phyloP scores from a whole-genome alignment of 371 early-diverging fungal species.

The Smittium culicis region DNA sequence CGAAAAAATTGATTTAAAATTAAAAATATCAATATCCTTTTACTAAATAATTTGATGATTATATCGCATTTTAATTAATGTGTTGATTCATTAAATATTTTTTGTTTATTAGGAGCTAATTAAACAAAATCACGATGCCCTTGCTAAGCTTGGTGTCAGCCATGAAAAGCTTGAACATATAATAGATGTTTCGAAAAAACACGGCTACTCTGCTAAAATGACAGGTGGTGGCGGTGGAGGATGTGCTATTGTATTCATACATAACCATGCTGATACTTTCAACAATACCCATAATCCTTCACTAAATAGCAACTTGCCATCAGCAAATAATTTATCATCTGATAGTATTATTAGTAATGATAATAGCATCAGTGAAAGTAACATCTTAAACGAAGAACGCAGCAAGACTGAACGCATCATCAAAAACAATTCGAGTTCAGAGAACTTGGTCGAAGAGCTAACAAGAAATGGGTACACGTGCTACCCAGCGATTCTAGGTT shows the following conservation, averaged over 20 bases:
- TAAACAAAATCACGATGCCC: constrained; percentile 63
- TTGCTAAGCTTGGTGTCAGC: constrained; percentile 63
- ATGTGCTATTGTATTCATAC: constrained; percentile 63
- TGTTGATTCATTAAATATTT: neutral
- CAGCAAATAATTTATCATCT: too few species aligned
- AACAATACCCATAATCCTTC: neutral
- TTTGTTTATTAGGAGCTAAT: constrained; percentile 53
- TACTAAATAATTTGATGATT: too few species aligned
- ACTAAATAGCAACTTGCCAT: neutral
- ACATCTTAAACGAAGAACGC: too few species aligned
- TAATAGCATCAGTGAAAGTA: too few species aligned
- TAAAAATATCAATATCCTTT: too few species aligned
- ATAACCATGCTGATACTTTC: neutral
- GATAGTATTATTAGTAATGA: too few species aligned
- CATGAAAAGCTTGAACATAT: constrained; percentile 71
- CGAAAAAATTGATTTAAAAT: too few species aligned
- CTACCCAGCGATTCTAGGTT: constrained; percentile 6
- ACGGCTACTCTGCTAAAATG: constrained; percentile 63
- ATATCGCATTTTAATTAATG: too few species aligned
- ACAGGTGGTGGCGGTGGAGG: constrained; percentile 98
- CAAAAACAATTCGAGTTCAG: too few species aligned
- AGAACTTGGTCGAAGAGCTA: neutral
- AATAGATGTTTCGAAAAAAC: constrained; percentile 41
- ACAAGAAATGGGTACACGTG: constrained; percentile 27
- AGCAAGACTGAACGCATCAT: too few species aligned